Evolutionary conservation across 768 basidiomycete genomes (phyloP).

Genomic region (Hygrocybe punicea): DNA sequence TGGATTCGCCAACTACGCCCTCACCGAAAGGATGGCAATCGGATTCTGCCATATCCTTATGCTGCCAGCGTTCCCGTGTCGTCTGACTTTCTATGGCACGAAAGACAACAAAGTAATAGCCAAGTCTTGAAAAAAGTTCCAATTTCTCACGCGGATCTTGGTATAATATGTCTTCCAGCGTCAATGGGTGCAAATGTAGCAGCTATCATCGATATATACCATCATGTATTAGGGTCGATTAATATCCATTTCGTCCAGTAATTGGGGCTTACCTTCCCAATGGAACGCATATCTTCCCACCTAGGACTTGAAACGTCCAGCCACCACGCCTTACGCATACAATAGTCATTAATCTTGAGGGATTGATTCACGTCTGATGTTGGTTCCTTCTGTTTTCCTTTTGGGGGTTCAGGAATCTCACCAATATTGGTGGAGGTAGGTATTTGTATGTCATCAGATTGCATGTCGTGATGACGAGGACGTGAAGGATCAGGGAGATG

Average conservation of each 20-base stretch:
- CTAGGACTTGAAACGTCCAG: conserved; percentile 84
- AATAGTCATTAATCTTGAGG: conserved; percentile 17
- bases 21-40: conserved; percentile 31
- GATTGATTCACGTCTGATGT: background rate
- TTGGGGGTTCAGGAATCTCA: conserved; percentile 29
- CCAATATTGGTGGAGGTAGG: conserved; percentile 28
- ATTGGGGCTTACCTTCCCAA: conserved; percentile 64
- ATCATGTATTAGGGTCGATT: background rate
- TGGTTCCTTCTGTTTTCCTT: conserved; percentile 47
- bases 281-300: conserved; percentile 80
- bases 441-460: conserved; percentile 26
- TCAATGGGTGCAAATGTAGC: conserved; percentile 85
- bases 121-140: conserved; percentile 80
- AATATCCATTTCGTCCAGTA: no score
- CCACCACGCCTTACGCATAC: conserved; percentile 75
- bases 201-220: conserved; percentile 53
- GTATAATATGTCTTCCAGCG: conserved; percentile 88
- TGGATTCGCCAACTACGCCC: conserved; percentile 65
- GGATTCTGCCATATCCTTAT: conserved; percentile 18
- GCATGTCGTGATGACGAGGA: conserved; percentile 34
- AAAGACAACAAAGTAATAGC: conserved; percentile 90
- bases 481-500: background rate
- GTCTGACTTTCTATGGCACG: conserved; percentile 67
- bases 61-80: conserved; percentile 38
- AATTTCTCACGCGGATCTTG: conserved; percentile 91